Base-by-base conservation (phyloP, 139 green algal species). In the Chlorella sp. region DNA sequence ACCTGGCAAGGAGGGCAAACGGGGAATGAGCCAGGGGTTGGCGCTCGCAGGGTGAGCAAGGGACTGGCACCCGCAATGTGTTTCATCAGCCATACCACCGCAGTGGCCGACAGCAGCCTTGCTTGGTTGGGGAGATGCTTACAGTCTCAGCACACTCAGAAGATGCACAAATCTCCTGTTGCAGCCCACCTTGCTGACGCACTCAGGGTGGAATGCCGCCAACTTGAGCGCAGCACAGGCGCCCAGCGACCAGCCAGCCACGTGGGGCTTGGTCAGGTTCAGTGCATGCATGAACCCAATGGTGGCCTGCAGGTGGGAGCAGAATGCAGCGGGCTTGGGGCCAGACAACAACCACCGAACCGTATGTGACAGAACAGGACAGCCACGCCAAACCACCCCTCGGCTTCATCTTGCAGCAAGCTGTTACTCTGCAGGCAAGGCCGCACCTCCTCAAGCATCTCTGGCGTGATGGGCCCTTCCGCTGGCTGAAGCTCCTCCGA, bases 161-260 rank as follows among this genome's bases (percentile, higher is more conserved):
- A n/a, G n/a, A n/a, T n/a, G n/a, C n/a, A n/a, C n/a, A n/a, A n/a
- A n/a, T n/a, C n/a, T n/a, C n/a, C n/a, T n/a, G n/a, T n/a, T n/a
- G n/a, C 28, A 28, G 30, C 30, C 30, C 67, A 76, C 70, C 70
- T 76, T 76, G 70, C 70, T 51, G 41, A 76, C 70, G 20, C 70
- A 41, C 4, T 76, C 40, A 1, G 70, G 70, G 70, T 56, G 70
- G 41, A 38, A 9, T 5, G 70, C 70, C 8, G 70, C 70, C 38
- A 76, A 26, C 41, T 76, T 76, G 26, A 76, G 70, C 1, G 70
- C 70, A 9, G 41, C 70, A 32, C 70, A 76, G 24, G 70, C 70
- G 41, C 70, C 70, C 41, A 76, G 70, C 9, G 41, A 58, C 41
- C 41, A 51, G 9, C 70, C 70, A 2, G 70, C 70, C 22, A 76